These are phyloP conservation scores for Mycena pura DNA, from an alignment of 768 basidiomycete genomes.

Conservation along the genomic window DNA sequence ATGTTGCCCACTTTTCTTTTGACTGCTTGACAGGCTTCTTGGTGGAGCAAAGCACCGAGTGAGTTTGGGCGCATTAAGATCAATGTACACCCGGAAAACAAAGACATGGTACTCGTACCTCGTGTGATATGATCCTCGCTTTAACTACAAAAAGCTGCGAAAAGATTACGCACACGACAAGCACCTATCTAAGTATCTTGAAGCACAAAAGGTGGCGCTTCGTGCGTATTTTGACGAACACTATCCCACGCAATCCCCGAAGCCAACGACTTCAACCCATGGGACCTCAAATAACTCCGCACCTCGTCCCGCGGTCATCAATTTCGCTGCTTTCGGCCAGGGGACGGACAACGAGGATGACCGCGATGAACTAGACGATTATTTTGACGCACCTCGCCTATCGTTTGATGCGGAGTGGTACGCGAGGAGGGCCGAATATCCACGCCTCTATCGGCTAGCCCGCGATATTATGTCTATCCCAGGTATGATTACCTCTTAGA, in stretches of 20 bases:
- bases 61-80: too few species aligned
- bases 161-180: conserved; percentile 32
- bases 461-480: not conserved
- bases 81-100: too few species aligned
- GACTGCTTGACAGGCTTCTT: too few species aligned
- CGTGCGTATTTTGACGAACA: conserved; percentile 14
- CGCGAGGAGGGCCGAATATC: not conserved
- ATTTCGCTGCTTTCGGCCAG: not conserved
- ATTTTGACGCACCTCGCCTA: not conserved
- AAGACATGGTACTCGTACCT: too few species aligned
- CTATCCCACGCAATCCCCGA: conserved; percentile 2
- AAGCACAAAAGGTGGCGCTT: conserved; percentile 18
- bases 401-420: not conserved
- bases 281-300: not conserved
- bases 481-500: too few species aligned
- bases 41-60: too few species aligned
- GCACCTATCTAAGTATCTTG: conserved; percentile 23
- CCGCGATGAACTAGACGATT: not conserved
- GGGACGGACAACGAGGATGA: not conserved
- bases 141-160: conserved; percentile 33
- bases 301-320: not conserved
- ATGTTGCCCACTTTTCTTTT: too few species aligned
- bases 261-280: not conserved
- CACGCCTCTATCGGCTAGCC: not conserved
- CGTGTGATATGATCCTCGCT: conserved; percentile 44